These are phyloP conservation scores for Puccinia coronata DNA, from an alignment of 1,284 basidiomycete genomes.

Conservation along the genomic window DNA sequence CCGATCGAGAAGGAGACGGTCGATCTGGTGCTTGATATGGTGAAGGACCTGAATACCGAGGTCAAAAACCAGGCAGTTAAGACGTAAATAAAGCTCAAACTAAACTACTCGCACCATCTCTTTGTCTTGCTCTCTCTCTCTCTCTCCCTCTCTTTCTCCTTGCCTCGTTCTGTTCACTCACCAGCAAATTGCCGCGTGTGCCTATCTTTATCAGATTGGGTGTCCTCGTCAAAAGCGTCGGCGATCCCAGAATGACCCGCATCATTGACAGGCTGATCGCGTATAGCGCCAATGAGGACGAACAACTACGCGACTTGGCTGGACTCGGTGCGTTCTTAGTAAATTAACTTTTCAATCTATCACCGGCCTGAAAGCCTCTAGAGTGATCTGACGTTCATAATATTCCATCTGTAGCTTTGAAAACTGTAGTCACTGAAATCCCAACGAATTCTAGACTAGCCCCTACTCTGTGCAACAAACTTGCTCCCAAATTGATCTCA, in stretches of 20 bases:
- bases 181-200: background rate
- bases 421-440: conserved; percentile 88
- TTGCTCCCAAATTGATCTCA: conserved; percentile 78
- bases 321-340: conserved; percentile 70
- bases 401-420: conserved; percentile 68
- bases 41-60: conserved; percentile 92
- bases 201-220: conserved; percentile 66
- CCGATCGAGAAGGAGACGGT: conserved; percentile 75
- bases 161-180: conserved; percentile 2
- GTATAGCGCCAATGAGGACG: conserved; percentile 78
- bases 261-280: conserved; percentile 82
- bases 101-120: background rate
- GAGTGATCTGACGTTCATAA: conserved; percentile 5
- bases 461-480: conserved; percentile 74
- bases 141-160: no score
- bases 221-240: conserved; percentile 80
- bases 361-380: background rate
- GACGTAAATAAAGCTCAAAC: conserved; percentile 65
- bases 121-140: background rate
- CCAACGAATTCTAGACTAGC: conserved; percentile 77
- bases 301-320: conserved; percentile 88
- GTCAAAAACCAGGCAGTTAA: conserved; percentile 97
- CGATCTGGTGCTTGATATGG: conserved; percentile 74
- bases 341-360: conserved; percentile 33
- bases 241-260: conserved; percentile 75